A percentile compares a stretch with the other conserved stretches of the same genome.
Conservation (phyloP, 441 rosid species). For the Bocquillonia castaneifolia region DNA sequence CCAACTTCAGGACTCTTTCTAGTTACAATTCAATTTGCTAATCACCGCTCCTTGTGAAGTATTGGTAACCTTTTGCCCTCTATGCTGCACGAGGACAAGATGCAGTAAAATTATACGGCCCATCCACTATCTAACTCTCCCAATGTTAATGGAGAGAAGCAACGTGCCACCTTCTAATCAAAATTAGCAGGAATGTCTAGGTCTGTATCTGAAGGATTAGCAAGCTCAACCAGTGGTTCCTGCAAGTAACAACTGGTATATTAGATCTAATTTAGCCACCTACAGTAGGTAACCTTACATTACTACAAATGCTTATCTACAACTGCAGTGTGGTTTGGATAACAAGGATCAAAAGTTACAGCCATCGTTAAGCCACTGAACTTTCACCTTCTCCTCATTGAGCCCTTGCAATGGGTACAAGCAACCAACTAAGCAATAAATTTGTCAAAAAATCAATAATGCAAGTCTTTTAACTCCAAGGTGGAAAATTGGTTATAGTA, state of each 20-base stretch:
- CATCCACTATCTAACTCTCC: conserved; percentile 13
- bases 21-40: conserved; percentile 26
- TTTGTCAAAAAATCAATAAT: too few species aligned
- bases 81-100: background rate
- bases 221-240: conserved; percentile 60
- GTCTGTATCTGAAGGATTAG: conserved; percentile 65
- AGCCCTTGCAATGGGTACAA: too few species aligned
- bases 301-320: too few species aligned
- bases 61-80: conserved; percentile 11
- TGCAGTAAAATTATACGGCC: conserved; percentile 6
- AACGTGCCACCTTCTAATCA: conserved; percentile 37
- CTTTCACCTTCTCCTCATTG: too few species aligned
- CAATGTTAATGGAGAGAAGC: conserved; percentile 9
- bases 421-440: too few species aligned
- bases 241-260: conserved; percentile 31
- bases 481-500: too few species aligned
- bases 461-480: too few species aligned
- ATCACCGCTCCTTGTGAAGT: conserved; percentile 14
- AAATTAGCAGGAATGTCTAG: conserved; percentile 53
- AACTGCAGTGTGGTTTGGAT: too few species aligned
- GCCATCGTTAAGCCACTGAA: too few species aligned
- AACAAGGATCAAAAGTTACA: too few species aligned
- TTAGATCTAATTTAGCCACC: conserved; percentile 24
- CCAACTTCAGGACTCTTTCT: conserved; percentile 21
- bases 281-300: too few species aligned